Base-by-base conservation (phyloP, 1,284 basidiomycete species). In the Trichosporon sp. region DNA sequence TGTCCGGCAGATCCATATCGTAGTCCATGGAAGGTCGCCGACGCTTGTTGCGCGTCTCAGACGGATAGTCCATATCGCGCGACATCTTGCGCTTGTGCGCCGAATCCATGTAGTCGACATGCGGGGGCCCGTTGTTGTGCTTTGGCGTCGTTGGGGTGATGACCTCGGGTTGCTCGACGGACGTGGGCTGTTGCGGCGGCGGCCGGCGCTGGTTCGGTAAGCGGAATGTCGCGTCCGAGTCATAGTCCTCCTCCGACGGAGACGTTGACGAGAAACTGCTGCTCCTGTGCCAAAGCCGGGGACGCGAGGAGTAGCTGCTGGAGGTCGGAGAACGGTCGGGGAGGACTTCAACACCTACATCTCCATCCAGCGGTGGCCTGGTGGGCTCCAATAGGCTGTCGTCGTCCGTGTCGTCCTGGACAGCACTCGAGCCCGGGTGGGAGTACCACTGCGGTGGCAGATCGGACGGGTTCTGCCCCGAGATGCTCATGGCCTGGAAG, bases 401-500 rank as follows among this genome's bases (percentile, higher is more conserved):
- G 8, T 66, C 61, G 61, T 60, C 61, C 23, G 59, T 63, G 27
- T 63, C 60, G 56, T 61, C 57, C 57, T 25, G 44, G 34, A 60
- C 63, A 34, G 60, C 61, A 31, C 56, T 44, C 16, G 44, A 34
- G 9, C 49, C 21, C 8, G 27, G 46, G 9, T 49, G 34, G 6
- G 46, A 49, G 21, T 54, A 56, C 25, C 34, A 36, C 19, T 54
- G 49, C 16, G 49, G 25, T 27, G 49, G 49, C 49, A 25, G 40
- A 11, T 52, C 25, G 37, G 32, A 2, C 6, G 21, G 7, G 56
- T 60, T 16, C 10, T 31, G 49, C 19, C 62, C 68, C 1, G 65
- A 66, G 54, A 74, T 69, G 9, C 72, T 74, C 54, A 78, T 68
- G 34, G 73, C 66, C 11, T 69, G 69, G 62, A 79, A 78, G 4